phyloP scores from a whole-genome alignment of 73 alveolate genomes.

The Stentor roeselii region DNA sequence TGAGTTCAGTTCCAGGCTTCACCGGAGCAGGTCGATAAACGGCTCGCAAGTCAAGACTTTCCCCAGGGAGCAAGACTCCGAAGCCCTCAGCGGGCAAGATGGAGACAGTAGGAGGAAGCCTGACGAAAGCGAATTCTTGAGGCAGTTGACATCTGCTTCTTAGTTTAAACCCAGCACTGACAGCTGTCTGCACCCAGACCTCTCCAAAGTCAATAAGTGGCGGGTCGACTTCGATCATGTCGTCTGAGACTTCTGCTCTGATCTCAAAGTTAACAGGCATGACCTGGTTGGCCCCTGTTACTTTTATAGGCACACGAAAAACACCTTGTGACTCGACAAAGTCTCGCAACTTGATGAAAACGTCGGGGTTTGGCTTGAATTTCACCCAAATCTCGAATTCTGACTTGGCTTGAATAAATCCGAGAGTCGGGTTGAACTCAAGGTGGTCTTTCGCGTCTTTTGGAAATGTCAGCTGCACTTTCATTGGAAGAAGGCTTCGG shows the following conservation, averaged over 20 bases:
- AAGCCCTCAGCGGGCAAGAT: constrained; percentile 86
- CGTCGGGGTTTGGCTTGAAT: constrained; percentile 82
- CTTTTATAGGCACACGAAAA: constrained; percentile 72
- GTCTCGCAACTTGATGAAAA: constrained; percentile 51
- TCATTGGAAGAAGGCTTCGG: constrained; percentile 84
- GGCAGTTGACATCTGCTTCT: constrained; percentile 88
- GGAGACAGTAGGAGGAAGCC: constrained; percentile 86
- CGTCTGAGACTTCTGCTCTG: constrained; percentile 55
- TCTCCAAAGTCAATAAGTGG: constrained; percentile 76
- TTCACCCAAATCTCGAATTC: constrained; percentile 94
- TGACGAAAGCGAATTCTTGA: constrained; percentile 83
- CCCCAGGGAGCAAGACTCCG: constrained; percentile 77
- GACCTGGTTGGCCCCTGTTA: constrained; percentile 84
- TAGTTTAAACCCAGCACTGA: constrained; percentile 74
- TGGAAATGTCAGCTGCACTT: constrained; percentile 84
- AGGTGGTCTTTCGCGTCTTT: constrained; percentile 83
- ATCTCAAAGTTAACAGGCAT: constrained; percentile 78
- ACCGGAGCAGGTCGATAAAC: constrained; percentile 69
- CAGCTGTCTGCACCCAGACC: constrained; percentile 70
- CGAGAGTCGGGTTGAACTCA: constrained; percentile 95
- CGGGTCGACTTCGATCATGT: constrained; percentile 70
- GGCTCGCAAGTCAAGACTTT: constrained; percentile 67
- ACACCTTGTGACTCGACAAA: constrained; percentile 50
- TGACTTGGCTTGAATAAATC: constrained; percentile 88
- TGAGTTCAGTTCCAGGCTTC: constrained; percentile 50